Evolutionary conservation across 2,329 filamentous ascomycete species (phyloP).

Genomic region (Trichoderma atroviride): DNA sequence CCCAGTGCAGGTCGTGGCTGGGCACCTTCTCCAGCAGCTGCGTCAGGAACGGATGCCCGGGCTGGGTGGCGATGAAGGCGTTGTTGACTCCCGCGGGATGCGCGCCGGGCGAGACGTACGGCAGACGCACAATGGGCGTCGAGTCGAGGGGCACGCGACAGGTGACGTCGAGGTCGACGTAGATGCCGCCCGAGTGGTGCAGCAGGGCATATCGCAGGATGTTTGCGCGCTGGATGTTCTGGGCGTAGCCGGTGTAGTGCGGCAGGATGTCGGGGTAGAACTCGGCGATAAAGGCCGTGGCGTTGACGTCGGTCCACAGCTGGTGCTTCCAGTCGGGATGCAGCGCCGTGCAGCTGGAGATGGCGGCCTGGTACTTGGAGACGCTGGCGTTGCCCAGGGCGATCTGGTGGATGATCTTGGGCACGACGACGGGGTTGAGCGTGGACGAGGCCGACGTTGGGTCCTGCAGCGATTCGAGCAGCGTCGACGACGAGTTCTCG

Average conservation of each 20-base stretch:
- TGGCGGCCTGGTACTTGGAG: conserved; percentile 34
- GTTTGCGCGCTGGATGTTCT: conserved; percentile 34
- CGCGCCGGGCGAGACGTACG: conserved; percentile 31
- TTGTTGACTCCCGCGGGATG: conserved; percentile 34
- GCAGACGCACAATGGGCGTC: conserved; percentile 30
- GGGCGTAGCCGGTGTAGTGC: conserved; percentile 31
- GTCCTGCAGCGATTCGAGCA: background rate
- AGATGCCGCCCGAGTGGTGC: conserved; percentile 33
- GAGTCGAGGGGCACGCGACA: conserved; percentile 30
- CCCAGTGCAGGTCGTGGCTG: conserved; percentile 32
- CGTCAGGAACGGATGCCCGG: conserved; percentile 30
- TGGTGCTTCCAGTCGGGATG: conserved; percentile 32
- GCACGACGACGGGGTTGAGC: conserved; percentile 18
- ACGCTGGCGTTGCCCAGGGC: conserved; percentile 48
- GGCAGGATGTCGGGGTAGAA: conserved; percentile 32
- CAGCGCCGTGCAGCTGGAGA: conserved; percentile 30
- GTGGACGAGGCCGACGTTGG: background rate
- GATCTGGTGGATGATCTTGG: conserved; percentile 38
- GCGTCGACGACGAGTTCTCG: background rate
- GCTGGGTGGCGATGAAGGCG: conserved; percentile 31
- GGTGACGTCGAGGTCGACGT: conserved; percentile 34
- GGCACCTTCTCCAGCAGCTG: conserved; percentile 30
- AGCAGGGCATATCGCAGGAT: conserved; percentile 32
- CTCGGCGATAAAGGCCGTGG: conserved; percentile 31
- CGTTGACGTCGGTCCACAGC: conserved; percentile 34